These are phyloP conservation scores for Cutaneotrichosporon mucoides DNA, from an alignment of 1,284 basidiomycete genomes.

Conservation along the genomic window DNA sequence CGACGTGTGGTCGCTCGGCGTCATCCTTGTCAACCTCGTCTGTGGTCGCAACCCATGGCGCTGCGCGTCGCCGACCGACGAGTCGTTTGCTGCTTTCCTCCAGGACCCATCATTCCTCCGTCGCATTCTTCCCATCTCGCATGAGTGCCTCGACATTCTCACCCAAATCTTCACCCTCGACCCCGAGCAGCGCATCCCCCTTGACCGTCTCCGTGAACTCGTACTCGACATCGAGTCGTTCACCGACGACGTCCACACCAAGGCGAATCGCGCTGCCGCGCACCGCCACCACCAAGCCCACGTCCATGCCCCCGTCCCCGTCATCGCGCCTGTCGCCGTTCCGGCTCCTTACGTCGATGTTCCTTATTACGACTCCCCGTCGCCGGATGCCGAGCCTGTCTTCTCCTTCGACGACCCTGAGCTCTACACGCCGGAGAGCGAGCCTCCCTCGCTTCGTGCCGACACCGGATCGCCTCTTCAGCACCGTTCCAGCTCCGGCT, in stretches of 20 bases:
- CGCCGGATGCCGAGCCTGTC: conserved; percentile 28
- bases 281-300: conserved; percentile 39
- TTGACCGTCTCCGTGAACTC: conserved; percentile 61
- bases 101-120: conserved; percentile 64
- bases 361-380: conserved; percentile 19
- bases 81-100: conserved; percentile 66
- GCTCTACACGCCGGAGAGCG: conserved; percentile 14
- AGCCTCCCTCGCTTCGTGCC: conserved; percentile 39
- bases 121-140: conserved; percentile 62
- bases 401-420: conserved; percentile 35
- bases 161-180: conserved; percentile 60
- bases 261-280: conserved; percentile 40
- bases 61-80: conserved; percentile 65
- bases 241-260: conserved; percentile 60
- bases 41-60: conserved; percentile 86
- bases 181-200: conserved; percentile 56
- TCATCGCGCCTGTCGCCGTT: conserved; percentile 7
- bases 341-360: conserved; percentile 18
- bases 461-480: conserved; percentile 39
- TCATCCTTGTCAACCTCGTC: conserved; percentile 85
- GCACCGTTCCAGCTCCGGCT: conserved; percentile 29
- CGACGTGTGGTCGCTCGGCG: conserved; percentile 92
- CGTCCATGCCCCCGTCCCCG: conserved; percentile 51
- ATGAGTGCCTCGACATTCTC: conserved; percentile 54
- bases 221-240: conserved; percentile 62